Evolutionary conservation across 2,329 filamentous ascomycete species (phyloP).

Genomic region (Fusarium burgessii): DNA sequence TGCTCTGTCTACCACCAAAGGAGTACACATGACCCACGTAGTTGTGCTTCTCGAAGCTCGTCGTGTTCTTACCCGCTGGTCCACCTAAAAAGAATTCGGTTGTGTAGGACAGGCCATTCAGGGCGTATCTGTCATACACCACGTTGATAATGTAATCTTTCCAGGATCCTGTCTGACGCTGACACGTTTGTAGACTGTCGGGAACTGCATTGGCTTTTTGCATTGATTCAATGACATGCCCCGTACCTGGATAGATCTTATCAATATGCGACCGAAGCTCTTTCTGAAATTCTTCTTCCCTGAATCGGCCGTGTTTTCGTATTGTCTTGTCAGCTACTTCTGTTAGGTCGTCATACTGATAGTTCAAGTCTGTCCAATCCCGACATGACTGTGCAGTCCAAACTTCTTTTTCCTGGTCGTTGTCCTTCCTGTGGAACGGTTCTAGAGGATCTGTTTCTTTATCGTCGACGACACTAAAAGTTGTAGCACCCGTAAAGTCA

Average conservation of each 20-base stretch:
- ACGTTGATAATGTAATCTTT: neutral
- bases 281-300: neutral
- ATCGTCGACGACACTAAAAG: neutral
- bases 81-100: neutral
- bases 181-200: rapidly evolving
- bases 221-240: neutral
- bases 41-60: neutral
- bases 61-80: neutral
- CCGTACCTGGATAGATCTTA: neutral
- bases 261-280: neutral
- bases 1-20: neutral
- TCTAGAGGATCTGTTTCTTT: neutral
- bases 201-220: rapidly evolving
- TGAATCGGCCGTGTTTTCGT: neutral
- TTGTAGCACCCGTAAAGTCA: rapidly evolving
- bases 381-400: neutral
- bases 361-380: neutral
- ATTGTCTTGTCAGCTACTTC: neutral
- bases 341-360: neutral
- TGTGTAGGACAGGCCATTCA: neutral
- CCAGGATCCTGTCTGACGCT: rapidly evolving
- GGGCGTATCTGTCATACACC: neutral
- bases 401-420: neutral
- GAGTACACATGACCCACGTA: neutral
- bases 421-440: neutral